These are phyloP conservation scores for Asterochloris sp. DNA, from an alignment of 139 green algal species.

Conservation along the genomic window DNA sequence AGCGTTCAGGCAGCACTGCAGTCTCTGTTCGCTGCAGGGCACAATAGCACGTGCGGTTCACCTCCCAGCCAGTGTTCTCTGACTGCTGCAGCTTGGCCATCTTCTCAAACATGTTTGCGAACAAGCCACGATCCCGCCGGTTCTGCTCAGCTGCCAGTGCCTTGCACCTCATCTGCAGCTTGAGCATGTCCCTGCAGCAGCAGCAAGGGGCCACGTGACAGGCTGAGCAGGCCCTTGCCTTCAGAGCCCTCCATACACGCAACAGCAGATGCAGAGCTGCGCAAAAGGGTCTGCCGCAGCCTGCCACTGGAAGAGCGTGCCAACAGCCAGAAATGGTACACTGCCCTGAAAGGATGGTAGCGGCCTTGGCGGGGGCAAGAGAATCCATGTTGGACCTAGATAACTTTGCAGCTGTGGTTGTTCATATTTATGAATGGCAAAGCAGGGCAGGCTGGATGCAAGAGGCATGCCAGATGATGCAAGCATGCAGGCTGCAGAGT, in stretches of 20 bases:
- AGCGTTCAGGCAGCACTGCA: no score
- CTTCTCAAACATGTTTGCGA: conserved; percentile 4
- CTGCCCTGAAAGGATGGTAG: no score
- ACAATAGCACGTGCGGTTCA: no score
- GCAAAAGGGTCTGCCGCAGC: neutral
- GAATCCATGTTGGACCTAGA: no score
- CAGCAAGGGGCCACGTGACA: neutral
- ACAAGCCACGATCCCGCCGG: conserved; percentile 2
- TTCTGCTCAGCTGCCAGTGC: conserved; percentile 4
- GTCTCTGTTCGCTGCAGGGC: no score
- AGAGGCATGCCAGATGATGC: neutral
- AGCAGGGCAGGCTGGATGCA: conserved; percentile 19
- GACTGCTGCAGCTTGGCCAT: neutral
- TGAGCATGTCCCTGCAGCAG: conserved; percentile 40
- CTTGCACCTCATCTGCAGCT: conserved; percentile 46
- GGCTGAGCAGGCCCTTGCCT: neutral
- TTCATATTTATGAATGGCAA: neutral
- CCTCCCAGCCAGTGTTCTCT: neutral
- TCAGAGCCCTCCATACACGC: neutral
- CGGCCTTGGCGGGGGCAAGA: no score
- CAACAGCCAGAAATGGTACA: no score
- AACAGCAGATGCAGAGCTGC: neutral
- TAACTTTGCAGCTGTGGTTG: no score
- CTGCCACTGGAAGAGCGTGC: neutral
- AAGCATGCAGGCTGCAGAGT: neutral